phyloP scores from a whole-genome alignment of 495 filamentous ascomycete genomes.

The Apodospora peruviana region DNA sequence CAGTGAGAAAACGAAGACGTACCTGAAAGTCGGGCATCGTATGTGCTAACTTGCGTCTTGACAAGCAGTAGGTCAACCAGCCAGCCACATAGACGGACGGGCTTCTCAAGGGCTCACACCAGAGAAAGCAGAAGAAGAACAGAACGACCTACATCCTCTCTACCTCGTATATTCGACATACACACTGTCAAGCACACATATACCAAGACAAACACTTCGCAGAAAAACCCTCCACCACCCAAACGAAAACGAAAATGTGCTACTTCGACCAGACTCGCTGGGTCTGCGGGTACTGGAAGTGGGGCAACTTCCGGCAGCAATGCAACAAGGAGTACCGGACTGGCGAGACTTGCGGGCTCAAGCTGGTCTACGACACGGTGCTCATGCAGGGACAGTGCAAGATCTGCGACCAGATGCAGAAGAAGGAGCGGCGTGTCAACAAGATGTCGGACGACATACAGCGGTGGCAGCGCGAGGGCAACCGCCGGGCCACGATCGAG shows the following conservation, averaged over 20 bases:
- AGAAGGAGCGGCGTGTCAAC: constrained; percentile 69
- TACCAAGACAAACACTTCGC: not conserved
- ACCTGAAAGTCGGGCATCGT: no score
- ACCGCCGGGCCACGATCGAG: constrained; percentile 75
- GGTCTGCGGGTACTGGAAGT: constrained; percentile 86
- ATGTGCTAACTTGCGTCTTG: no score
- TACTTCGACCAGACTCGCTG: constrained; percentile 59
- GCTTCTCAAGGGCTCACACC: no score
- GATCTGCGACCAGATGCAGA: constrained; percentile 86
- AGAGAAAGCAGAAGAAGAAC: no score
- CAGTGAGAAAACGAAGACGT: no score
- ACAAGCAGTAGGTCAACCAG: no score
- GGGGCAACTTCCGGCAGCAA: constrained; percentile 90
- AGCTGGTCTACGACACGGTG: constrained; percentile 70
- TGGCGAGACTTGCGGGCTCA: constrained; percentile 97
- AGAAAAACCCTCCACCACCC: not conserved
- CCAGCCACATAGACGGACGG: no score
- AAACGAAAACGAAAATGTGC: constrained; percentile 42
- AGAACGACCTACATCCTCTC: not conserved
- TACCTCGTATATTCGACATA: not conserved
- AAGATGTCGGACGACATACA: constrained; percentile 73
- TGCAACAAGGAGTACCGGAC: constrained; percentile 96
- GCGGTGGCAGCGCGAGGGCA: constrained; percentile 73
- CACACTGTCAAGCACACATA: not conserved
- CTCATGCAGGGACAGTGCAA: constrained; percentile 60